A percentile compares a stretch with the other conserved stretches of the same genome.
Evolutionary conservation across 495 filamentous ascomycete species (phyloP).

Genomic region (Platismatia glauca): DNA sequence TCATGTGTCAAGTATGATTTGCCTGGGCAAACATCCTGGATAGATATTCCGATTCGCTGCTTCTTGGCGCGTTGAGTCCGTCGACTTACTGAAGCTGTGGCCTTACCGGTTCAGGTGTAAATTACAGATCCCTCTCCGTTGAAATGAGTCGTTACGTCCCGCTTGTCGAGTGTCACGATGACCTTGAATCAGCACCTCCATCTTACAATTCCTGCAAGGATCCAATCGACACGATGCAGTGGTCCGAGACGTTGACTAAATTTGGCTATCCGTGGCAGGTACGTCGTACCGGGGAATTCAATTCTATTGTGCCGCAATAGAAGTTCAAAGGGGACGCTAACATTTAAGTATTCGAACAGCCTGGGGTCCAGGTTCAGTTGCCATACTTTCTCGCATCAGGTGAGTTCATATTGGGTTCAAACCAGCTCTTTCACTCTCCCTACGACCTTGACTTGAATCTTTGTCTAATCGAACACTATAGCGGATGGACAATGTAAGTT

Average conservation of each 20-base stretch:
- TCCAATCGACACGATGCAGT: background rate
- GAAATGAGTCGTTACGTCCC: background rate
- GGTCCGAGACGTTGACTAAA: background rate
- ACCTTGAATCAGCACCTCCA: background rate
- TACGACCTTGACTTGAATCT: background rate
- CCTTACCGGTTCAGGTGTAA: background rate
- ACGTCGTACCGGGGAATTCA: background rate
- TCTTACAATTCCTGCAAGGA: background rate
- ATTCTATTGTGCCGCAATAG: background rate
- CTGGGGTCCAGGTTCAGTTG: background rate
- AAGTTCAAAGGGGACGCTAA: background rate
- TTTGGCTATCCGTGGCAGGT: background rate
- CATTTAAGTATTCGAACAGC: background rate
- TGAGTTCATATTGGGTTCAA: background rate
- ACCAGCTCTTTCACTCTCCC: background rate
- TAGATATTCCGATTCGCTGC: background rate
- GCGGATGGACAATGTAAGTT: background rate
- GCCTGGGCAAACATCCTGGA: background rate
- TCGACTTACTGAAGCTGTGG: background rate
- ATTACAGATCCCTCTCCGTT: background rate
- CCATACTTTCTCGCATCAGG: background rate
- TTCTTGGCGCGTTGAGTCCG: background rate
- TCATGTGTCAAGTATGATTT: background rate
- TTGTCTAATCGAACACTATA: background rate
- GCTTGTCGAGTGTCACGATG: background rate